Conservation (phyloP, 108 stramenopile species). For the Seminavis robusta region DNA sequence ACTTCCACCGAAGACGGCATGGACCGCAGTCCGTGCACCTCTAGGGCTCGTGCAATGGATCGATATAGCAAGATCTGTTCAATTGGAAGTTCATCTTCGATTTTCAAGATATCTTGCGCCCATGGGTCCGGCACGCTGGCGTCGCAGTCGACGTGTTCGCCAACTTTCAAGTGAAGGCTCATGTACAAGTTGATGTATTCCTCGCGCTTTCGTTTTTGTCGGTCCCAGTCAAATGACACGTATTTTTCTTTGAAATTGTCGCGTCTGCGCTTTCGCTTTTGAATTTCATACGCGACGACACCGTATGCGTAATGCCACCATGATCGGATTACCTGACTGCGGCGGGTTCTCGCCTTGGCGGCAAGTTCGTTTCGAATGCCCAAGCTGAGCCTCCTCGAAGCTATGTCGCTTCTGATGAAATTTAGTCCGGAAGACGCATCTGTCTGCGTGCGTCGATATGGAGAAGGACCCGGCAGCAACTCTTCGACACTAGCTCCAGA, state of each 20-base stretch:
- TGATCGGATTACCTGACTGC: constrained; percentile 32
- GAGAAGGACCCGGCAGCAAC: too few species aligned
- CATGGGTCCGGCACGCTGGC: constrained; percentile 6
- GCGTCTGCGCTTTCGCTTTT: constrained; percentile 31
- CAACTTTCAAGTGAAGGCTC: neutral
- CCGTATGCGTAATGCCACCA: constrained; percentile 71
- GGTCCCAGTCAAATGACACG: constrained; percentile 43
- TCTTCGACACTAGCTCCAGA: too few species aligned
- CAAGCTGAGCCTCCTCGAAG: too few species aligned
- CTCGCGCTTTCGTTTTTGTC: constrained; percentile 45
- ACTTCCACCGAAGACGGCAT: constrained; percentile 31
- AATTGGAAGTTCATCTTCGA: constrained; percentile 66
- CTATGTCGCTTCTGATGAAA: too few species aligned
- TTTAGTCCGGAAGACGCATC: too few species aligned
- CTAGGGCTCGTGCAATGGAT: constrained; percentile 39
- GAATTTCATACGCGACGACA: constrained; percentile 51
- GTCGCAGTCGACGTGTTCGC: constrained; percentile 11
- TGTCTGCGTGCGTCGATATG: too few species aligned
- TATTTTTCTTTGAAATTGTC: constrained; percentile 27
- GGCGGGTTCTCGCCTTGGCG: neutral
- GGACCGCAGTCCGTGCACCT: constrained; percentile 26
- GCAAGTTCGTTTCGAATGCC: neutral
- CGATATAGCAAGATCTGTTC: constrained; percentile 74
- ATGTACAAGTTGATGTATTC: constrained; percentile 71
- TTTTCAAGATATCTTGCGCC: constrained; percentile 26